Evolutionary conservation across 164 flowering plant species (phyloP).

Genomic region (Kingdonia uniflora): DNA sequence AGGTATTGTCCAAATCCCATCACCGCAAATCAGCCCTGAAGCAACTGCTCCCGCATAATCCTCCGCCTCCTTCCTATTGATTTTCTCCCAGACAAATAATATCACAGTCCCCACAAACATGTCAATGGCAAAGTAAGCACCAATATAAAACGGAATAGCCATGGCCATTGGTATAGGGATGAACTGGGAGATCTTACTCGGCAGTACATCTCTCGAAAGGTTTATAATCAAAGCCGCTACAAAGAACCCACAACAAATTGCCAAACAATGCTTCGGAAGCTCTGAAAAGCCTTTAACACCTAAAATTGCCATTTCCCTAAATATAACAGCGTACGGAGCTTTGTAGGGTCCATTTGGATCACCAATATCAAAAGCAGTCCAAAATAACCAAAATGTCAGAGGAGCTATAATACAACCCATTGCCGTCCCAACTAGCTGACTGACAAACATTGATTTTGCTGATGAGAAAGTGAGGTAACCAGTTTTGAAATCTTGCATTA

Average conservation of each 20-base stretch:
- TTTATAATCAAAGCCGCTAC: conserved; percentile 63
- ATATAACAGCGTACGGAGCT: conserved; percentile 89
- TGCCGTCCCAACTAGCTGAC: conserved; percentile 81
- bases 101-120: conserved; percentile 93
- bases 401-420: conserved; percentile 97
- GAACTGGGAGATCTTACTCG: conserved; percentile 41
- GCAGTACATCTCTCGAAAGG: conserved; percentile 62
- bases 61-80: conserved; percentile 58
- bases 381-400: conserved; percentile 88
- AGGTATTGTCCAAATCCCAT: conserved; percentile 95
- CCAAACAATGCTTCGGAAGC: conserved; percentile 83
- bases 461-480: conserved; percentile 92
- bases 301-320: conserved; percentile 86
- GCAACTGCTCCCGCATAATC: conserved; percentile 93
- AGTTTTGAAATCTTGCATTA: conserved; percentile 97
- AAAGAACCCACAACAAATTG: conserved; percentile 70
- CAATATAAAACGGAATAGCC: conserved; percentile 91
- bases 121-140: conserved; percentile 94
- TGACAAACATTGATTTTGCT: conserved; percentile 88
- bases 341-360: conserved; percentile 86
- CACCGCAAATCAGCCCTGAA: conserved; percentile 91
- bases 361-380: conserved; percentile 92
- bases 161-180: conserved; percentile 98
- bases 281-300: conserved; percentile 96
- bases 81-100: conserved; percentile 74